Evolutionary conservation across 176 grass and related monocot genomes (phyloP).

Genomic region (Zoysia japonica): DNA sequence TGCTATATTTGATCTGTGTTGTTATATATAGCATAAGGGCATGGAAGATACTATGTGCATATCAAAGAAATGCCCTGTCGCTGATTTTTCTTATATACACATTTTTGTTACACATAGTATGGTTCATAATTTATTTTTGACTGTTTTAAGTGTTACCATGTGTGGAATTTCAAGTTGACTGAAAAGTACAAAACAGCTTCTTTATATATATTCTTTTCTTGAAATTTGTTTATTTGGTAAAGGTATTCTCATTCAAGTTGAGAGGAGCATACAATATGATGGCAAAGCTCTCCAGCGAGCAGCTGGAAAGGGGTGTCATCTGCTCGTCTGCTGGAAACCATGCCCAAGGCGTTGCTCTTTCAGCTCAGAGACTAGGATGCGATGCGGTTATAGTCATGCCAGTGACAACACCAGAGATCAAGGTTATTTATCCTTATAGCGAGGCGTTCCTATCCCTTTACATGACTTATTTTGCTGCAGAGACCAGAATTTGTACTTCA

Average conservation of each 20-base stretch:
- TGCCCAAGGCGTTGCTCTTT: constrained; percentile 96
- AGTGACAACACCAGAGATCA: constrained; percentile 97
- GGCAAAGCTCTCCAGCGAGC: constrained; percentile 73
- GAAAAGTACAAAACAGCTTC: neutral
- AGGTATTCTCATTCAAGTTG: constrained; percentile 99
- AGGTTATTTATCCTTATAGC: constrained; percentile 48
- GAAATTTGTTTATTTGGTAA: constrained; percentile 24
- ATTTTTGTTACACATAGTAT: neutral
- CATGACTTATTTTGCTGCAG: neutral
- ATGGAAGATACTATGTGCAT: neutral
- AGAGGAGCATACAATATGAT: constrained; percentile 99
- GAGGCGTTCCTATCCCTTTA: neutral
- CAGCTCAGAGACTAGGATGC: constrained; percentile 76
- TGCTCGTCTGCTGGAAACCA: constrained; percentile 99
- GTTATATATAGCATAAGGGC: no score
- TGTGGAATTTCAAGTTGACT: constrained; percentile 1
- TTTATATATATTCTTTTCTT: neutral
- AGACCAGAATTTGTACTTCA: neutral
- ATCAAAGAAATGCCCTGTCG: neutral
- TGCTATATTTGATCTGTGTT: neutral
- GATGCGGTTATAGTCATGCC: constrained; percentile 99
- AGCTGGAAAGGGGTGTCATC: constrained; percentile 88
- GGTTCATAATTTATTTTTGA: constrained; percentile 10
- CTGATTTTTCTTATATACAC: neutral
- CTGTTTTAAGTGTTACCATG: neutral